Base-by-base conservation (phyloP, 805 yeast species). In the Naumovozyma castellii region DNA sequence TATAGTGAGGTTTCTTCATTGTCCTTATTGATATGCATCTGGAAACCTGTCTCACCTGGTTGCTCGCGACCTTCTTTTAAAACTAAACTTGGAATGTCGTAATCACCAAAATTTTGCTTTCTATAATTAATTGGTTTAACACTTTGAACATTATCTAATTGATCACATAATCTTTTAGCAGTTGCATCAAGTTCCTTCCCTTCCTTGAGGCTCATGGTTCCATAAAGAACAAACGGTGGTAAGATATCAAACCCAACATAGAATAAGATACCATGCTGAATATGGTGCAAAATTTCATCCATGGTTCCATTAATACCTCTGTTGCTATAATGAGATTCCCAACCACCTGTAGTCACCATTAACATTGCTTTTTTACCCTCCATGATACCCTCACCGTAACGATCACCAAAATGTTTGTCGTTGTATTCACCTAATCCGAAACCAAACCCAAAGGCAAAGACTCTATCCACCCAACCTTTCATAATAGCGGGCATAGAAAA, bases 221-320 rank as follows among this genome's bases (percentile, higher is more conserved):
- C 30, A 29, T 40, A 51, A n/a, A 36, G 38, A 28, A 42, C 38
- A 9, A 49, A 43, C 3, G 54, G 44, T 9, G 56, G 59, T 29
- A 56, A 40, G 5, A 48, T 52, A 12, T 27, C 29, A 31, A 44
- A 53, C 16, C 60, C 59, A 9, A 55, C 43, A 28, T 52, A 54
- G 37, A 18, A 55, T 4, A 56, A 37, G 4, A 53, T 45, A 18
- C 53, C 53, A 36, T 51, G 57, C 15, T 50, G 48, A 9, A 56
- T 54, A 13, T 56, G 59, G 38, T 49, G 56, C 25, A 53, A 39
- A 3, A 55, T 2, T 27, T 53, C 53, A 25, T 52, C 48, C 2
- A 54, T 44, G 14, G 44, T 38, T 8, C 61, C 61, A 32, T 37
- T 44, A 20, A 56, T 40, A 36, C 57, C 59, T 29, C 54, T 41